phyloP scores from a whole-genome alignment of 78 protist genomes.

The Emiliania huxleyi region DNA sequence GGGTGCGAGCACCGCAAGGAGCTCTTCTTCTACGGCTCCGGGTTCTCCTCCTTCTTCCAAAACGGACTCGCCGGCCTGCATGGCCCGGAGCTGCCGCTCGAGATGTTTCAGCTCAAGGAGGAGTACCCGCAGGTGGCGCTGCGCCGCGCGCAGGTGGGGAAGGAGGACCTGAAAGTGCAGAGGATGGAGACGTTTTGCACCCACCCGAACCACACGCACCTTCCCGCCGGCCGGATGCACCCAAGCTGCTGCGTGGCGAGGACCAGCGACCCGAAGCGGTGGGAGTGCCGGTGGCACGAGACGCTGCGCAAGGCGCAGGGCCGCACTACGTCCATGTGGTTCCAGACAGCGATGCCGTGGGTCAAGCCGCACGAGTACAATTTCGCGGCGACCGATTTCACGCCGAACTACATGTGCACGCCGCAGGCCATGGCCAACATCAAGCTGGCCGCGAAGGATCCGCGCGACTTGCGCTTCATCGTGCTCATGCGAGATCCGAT shows the following conservation, averaged over 20 bases:
- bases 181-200: not conserved
- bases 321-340: not conserved
- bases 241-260: not conserved
- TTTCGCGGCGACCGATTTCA: not conserved
- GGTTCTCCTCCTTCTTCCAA: not conserved
- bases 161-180: not conserved
- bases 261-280: not conserved
- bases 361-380: not conserved
- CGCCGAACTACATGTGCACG: not conserved
- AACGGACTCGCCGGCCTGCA: not conserved
- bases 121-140: not conserved
- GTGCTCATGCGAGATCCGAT: slow-evolving; percentile 15
- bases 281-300: slow-evolving; percentile 21
- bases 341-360: slow-evolving; percentile 10
- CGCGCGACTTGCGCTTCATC: not conserved
- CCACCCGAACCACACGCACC: not conserved
- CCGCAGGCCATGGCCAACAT: not conserved
- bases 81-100: not conserved
- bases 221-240: not conserved
- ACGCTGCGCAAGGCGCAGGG: not conserved
- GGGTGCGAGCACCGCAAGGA: not conserved
- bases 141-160: not conserved
- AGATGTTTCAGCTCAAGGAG: not conserved
- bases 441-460: not conserved
- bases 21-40: not conserved